Base-by-base conservation (phyloP, 225 moss, liverwort and hornwort species). In the Sphagnum contortum region DNA sequence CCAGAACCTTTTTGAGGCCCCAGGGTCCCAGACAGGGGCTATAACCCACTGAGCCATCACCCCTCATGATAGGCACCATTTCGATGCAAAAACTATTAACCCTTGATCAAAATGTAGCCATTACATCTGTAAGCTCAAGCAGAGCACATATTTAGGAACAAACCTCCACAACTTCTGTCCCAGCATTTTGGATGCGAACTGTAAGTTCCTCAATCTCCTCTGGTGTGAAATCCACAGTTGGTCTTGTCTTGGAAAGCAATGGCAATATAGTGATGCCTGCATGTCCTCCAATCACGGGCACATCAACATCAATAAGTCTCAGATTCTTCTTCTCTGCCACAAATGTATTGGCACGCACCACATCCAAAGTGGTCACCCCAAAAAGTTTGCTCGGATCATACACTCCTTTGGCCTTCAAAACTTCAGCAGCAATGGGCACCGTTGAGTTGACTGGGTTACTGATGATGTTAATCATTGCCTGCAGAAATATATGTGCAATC, bases 381-480 rank as follows among this genome's bases (percentile, higher is more conserved):
- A 92, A 90, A n/a, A 92, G 62, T 74, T 77, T 88, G 74, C 74
- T 85, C 9, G 92, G 87, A 72, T 96, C 92, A 66, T 92, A 90
- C 3, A 83, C 88, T 57, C 88, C 90, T 62, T 87, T 92, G 4
- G 75, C 62, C 83, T 96, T 96, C 12, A 96, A 76, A 57, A 96
- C 92, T 66, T 92, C 96, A 5, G 96, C 96, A 54, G 96, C 96
- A 52, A 92, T 86, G 10, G 96, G 96, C 5, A 96, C 96, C 29
- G 96, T 96, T 14, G 96, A 96, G 68, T 96, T 96, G 64, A 96
- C 96, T 7, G 92, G 96, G 65, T 92, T 96, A 85, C 92, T 92
- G 77, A 96, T 96, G 52, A 96, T 79, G 61, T 88, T 92, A 60
- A 92, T 81, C 55, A 92, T 68, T 13, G 96, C 96, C 82, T 86